phyloP scores from a whole-genome alignment of 2,329 filamentous ascomycete species.

The Drechslerella dactyloides region DNA sequence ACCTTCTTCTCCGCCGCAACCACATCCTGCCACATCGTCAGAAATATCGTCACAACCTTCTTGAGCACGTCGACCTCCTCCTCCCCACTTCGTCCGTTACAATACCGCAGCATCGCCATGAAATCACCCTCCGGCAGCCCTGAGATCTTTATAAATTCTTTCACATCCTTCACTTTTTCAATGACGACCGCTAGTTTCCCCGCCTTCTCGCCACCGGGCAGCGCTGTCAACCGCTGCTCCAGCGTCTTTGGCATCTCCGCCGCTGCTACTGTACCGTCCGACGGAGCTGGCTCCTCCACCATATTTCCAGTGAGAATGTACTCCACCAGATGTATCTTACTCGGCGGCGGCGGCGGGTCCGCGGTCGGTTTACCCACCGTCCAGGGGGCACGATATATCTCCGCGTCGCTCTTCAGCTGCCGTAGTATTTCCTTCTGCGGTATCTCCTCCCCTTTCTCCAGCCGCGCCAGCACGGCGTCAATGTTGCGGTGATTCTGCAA shows the following conservation, averaged over 20 bases:
- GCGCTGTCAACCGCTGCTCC: constrained; percentile 22
- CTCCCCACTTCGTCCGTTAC: constrained; percentile 27
- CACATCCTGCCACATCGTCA: constrained; percentile 39
- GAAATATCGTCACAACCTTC: constrained; percentile 27
- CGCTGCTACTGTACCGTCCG: constrained; percentile 23
- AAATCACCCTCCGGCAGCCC: constrained; percentile 31
- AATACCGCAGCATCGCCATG: constrained; percentile 29
- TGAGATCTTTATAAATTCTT: constrained; percentile 34
- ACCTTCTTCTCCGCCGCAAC: constrained; percentile 41
- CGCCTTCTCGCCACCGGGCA: constrained; percentile 39
- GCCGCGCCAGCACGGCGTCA: constrained; percentile 5
- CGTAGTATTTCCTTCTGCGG: constrained; percentile 15
- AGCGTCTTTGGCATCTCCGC: constrained; percentile 29
- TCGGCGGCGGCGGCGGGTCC: constrained; percentile 37
- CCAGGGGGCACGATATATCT: constrained; percentile 44
- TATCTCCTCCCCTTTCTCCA: constrained; percentile 20
- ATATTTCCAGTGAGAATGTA: constrained; percentile 40
- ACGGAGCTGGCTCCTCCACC: constrained; percentile 1
- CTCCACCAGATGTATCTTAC: constrained; percentile 35
- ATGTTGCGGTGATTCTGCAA: constrained; percentile 46
- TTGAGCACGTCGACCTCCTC: constrained; percentile 37
- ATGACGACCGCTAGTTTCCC: constrained; percentile 36
- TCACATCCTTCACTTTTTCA: constrained; percentile 19
- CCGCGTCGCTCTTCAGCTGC: constrained; percentile 32
- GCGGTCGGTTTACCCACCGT: constrained; percentile 23